A percentile compares a stretch with the other conserved stretches of the same genome.
These are phyloP conservation scores for Aspergillus panamensis DNA, from an alignment of 495 filamentous ascomycete genomes.

Conservation along the genomic window DNA sequence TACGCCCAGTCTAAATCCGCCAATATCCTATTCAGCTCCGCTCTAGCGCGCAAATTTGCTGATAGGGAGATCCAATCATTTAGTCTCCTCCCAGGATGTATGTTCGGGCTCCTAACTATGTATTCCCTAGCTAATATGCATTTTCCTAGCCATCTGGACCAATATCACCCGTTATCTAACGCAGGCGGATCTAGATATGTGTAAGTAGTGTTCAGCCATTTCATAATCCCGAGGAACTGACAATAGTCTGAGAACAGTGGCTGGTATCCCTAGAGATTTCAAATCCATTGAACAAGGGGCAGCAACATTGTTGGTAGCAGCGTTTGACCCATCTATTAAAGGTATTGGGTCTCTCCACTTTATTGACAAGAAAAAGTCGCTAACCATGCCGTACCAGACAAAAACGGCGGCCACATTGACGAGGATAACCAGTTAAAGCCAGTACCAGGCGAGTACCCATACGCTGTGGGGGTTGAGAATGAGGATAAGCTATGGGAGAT, in stretches of 20 bases:
- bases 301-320: neutral
- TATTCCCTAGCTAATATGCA: neutral
- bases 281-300: neutral
- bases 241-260: neutral
- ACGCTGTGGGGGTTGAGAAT: neutral
- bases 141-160: neutral
- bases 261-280: neutral
- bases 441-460: neutral
- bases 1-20: conserved; percentile 3
- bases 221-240: too few species aligned
- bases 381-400: neutral
- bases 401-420: neutral
- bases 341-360: neutral
- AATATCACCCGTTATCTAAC: neutral
- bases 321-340: conserved; percentile 1
- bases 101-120: neutral
- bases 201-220: too few species aligned
- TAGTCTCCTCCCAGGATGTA: conserved; percentile 3
- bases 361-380: too few species aligned
- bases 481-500: conserved; percentile 2
- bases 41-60: neutral
- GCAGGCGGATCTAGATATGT: conserved; percentile 1
- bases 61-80: neutral
- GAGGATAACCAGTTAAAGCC: neutral
- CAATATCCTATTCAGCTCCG: conserved; percentile 4